Conservation (phyloP, 2,329 filamentous ascomycete genomes). For the Amylocarpus encephaloides region DNA sequence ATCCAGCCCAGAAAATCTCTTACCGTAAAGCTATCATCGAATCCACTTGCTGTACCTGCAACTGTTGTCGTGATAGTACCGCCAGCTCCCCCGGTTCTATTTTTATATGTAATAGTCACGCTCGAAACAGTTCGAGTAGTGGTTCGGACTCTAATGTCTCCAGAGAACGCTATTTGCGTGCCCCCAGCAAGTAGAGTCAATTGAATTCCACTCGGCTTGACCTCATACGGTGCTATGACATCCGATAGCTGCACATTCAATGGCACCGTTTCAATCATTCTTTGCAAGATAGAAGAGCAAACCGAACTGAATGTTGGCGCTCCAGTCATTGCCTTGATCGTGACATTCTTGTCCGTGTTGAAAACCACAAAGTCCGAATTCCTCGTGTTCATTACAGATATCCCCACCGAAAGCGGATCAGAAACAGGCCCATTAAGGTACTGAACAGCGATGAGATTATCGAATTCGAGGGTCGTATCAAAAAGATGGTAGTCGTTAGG, state of each 20-base stretch:
- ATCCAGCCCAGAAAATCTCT: slow-evolving; percentile 33
- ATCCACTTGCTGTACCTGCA: slow-evolving; percentile 46
- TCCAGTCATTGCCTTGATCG: slow-evolving; percentile 43
- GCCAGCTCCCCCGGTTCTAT: slow-evolving; percentile 42
- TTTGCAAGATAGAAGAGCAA: slow-evolving; percentile 48
- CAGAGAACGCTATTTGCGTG: slow-evolving; percentile 42
- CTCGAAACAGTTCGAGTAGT: slow-evolving; percentile 39
- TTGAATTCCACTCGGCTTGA: slow-evolving; percentile 54
- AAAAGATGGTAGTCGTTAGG: slow-evolving; percentile 37
- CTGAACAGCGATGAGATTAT: slow-evolving; percentile 51
- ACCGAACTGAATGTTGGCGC: slow-evolving; percentile 39
- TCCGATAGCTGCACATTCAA: slow-evolving; percentile 43
- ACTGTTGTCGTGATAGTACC: slow-evolving; percentile 42
- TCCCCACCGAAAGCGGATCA: slow-evolving; percentile 50
- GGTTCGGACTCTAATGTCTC: slow-evolving; percentile 51
- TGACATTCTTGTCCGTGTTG: slow-evolving; percentile 48
- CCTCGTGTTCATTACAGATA: slow-evolving; percentile 38
- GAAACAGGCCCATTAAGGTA: slow-evolving; percentile 48
- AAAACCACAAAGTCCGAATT: slow-evolving; percentile 50
- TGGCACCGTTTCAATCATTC: slow-evolving; percentile 57
- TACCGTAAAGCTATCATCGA: slow-evolving; percentile 55
- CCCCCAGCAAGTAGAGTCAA: slow-evolving; percentile 46
- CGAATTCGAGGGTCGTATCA: slow-evolving; percentile 48
- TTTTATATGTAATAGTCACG: slow-evolving; percentile 49
- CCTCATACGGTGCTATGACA: slow-evolving; percentile 48